Base-by-base conservation (phyloP, 164 flowering plant genomes). In the Sedum album region DNA sequence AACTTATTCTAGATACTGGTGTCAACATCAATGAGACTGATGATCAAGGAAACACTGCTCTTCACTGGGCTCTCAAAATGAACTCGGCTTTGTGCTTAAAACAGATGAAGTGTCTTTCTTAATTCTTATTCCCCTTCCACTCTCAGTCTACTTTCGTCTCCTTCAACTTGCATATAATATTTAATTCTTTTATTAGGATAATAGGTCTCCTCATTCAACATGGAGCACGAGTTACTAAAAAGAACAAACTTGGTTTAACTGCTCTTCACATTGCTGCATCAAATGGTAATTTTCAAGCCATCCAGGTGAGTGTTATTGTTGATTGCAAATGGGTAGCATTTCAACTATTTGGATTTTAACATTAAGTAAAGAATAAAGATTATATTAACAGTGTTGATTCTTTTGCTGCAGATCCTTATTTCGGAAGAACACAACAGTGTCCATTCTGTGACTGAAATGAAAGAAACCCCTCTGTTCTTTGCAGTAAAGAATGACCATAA, bases 401-500 rank as follows among this genome's bases (percentile, higher is more conserved):
- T 83, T 49, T 66, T 81, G 42, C n/a, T 69, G 5, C 81, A 83
- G 89, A 68, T 79, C 60, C 79, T 85, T 49, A 68, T 82, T 9
- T 36, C 66, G 38, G 69, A 73, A 69, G 87, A 80, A 21, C 80
- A 84, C 26, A 77, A 75, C 28, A 69, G 75, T 66, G 66, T 79
- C 28, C 35, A 84, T 65, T 33, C 68, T n/a, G 76, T 73, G 49
- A 79, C 90, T 21, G 81, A 74, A 74, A 77, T 76, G 73, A 75
- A 76, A 74, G 88, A 86, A 75, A 86, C 88, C 21, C 88, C 90
- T 15, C 60, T 84, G n/a, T 86, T 86, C 67, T 76, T 77, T 68
- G 90, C 90, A 0, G 90, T 77, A 28, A 86, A 78, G 75, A 84
- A 82, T 70, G 79, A 84, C 41, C 69, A 63, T 60, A 71, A 72